Conservation (phyloP, 1,284 basidiomycete genomes). For the Filobasidium uniguttulatum region DNA sequence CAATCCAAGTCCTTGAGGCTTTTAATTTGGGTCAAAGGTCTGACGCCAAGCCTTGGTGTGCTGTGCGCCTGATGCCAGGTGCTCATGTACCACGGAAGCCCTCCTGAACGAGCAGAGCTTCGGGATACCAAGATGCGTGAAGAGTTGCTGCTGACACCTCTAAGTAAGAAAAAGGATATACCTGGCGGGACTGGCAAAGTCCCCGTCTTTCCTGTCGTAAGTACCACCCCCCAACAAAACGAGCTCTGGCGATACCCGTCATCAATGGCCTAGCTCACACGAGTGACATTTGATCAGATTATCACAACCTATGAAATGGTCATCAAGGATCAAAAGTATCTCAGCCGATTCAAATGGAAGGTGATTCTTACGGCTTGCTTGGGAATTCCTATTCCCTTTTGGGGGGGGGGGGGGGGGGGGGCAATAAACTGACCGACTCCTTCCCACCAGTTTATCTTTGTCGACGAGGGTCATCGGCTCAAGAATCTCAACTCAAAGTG, state of each 20-base stretch:
- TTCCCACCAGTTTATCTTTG: constrained; percentile 56
- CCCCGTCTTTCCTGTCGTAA: constrained; percentile 17
- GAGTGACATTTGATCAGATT: constrained; percentile 29
- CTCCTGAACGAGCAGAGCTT: constrained; percentile 58
- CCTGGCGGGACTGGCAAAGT: constrained; percentile 18
- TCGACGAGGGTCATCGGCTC: constrained; percentile 87
- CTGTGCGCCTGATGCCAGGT: constrained; percentile 33
- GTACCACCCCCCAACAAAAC: too few species aligned
- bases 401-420: background rate
- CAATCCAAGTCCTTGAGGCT: background rate
- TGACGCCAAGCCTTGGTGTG: background rate
- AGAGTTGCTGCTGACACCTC: background rate
- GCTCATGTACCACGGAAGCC: constrained; percentile 77
- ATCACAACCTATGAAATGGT: constrained; percentile 90
- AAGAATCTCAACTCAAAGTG: constrained; percentile 79
- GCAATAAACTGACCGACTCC: background rate
- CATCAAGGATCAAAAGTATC: constrained; percentile 60
- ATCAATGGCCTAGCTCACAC: background rate
- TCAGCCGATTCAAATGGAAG: constrained; percentile 65
- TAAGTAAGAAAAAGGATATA: constrained; percentile 13
- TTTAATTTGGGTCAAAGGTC: background rate
- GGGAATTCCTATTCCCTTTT: background rate
- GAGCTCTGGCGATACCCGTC: background rate
- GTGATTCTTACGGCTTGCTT: constrained; percentile 5
- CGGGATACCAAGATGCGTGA: constrained; percentile 35